Base-by-base conservation (phyloP, 176 grass and related monocot genomes). In the sorghum (Sorghum bicolor) region DNA sequence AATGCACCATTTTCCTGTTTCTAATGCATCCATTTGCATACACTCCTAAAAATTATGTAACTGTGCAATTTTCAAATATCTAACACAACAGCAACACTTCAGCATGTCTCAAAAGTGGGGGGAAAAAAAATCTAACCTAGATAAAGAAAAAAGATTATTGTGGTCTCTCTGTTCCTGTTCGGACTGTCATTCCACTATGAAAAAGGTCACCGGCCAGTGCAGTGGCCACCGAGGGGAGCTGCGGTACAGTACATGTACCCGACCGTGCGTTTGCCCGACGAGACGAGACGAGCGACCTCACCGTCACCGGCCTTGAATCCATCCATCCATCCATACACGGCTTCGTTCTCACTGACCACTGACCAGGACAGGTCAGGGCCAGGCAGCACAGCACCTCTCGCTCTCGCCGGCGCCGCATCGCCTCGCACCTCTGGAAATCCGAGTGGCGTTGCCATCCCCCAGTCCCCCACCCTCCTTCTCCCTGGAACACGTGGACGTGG, bases 361-460 rank as follows among this genome's bases (percentile, higher is more conserved):
- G 26, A 73, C 70, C 47, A 43, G 8, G 87, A 84, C 82, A 84
- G 87, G 75, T 75, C 76, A 84, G 53, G 76, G 24, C 22, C 76
- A 84, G 53, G 76, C 20, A n/a, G 43, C n/a, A 30, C 43, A 20
- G 43, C 68, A 64, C 28, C 24, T 26, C 55, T 60, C 55, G 22
- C 24, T 62, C 24, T 28, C 58, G 48, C 48, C 48, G 17, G 13
- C 58, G 48, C 48, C 48, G 17, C 55, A 60, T n/a, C 55, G 11
- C 25, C 60, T 63, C 60, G 24, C 60, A 29, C 67, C 80, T 66
- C 66, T 66, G 67, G 75, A 79, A 65, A 66, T 67, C 87, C 81
- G 28, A 79, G 81, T 80, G 87, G 74, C 69, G 74, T 74, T 36
- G 55, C 29, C 25, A 29, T 47, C 16, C 40, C 40, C 7, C 55